These are phyloP conservation scores for Inga laurina DNA, from an alignment of 306 rosid species.

Conservation along the genomic window DNA sequence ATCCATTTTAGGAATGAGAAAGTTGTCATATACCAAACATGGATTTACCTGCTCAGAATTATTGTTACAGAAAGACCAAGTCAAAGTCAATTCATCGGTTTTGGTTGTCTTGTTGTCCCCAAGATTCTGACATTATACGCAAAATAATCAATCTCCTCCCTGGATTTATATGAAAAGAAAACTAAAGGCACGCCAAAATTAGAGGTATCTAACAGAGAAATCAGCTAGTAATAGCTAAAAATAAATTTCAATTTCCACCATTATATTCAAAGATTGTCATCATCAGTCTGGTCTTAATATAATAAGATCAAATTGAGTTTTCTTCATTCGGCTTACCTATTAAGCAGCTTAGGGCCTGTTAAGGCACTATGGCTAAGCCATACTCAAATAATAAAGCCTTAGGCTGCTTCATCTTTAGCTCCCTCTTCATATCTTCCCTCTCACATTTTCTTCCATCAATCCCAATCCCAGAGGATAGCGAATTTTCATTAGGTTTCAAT, in stretches of 20 bases:
- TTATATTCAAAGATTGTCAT: conserved; percentile 3
- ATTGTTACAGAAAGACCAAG: conserved; percentile 21
- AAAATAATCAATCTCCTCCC: conserved; percentile 9
- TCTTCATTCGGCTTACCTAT: not conserved
- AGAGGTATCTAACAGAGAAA: conserved; percentile 25
- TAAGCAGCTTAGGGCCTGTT: conserved; percentile 53
- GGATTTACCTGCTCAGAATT: not conserved
- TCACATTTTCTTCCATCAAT: conserved; percentile 2
- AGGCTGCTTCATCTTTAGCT: conserved; percentile 36
- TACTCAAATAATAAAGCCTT: conserved; percentile 40
- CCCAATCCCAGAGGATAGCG: not conserved
- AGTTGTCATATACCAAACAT: not conserved
- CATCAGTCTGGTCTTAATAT: conserved; percentile 18
- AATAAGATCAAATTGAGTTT: conserved; percentile 21
- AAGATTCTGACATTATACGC: not conserved
- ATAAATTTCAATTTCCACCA: conserved; percentile 9
- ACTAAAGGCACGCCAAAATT: conserved; percentile 29
- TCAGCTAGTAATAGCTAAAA: conserved; percentile 38
- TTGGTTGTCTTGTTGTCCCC: conserved; percentile 3
- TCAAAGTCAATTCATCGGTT: conserved; percentile 26
- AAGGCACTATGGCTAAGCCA: conserved; percentile 53
- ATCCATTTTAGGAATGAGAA: not conserved
- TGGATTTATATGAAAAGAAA: conserved; percentile 12
- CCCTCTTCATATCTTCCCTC: conserved; percentile 20
- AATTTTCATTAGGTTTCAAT: not conserved